Conservation (phyloP, 306 rosid species). For the Castanea sativa region DNA sequence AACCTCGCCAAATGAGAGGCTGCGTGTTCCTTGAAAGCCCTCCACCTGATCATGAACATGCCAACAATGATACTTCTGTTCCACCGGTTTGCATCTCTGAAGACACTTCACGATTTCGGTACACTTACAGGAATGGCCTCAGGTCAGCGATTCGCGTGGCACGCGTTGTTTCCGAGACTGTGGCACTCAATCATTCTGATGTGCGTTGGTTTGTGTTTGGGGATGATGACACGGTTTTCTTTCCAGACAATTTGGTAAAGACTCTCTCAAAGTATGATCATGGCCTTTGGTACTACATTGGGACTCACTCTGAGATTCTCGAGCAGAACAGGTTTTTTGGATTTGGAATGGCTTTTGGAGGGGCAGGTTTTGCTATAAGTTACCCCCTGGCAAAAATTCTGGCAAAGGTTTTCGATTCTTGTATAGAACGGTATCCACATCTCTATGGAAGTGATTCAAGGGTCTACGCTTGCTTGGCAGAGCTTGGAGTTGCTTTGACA, state of each 20-base stretch:
- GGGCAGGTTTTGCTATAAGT: constrained; percentile 90
- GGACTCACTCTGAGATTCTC: constrained; percentile 69
- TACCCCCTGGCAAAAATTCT: constrained; percentile 56
- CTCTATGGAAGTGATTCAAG: constrained; percentile 89
- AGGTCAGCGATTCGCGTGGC: constrained; percentile 75
- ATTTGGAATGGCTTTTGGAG: constrained; percentile 85
- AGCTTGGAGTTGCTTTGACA: constrained; percentile 83
- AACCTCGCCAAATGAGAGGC: constrained; percentile 52
- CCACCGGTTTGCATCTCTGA: constrained; percentile 67
- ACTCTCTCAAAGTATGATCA: constrained; percentile 85
- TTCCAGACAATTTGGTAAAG: constrained; percentile 73
- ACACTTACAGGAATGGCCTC: constrained; percentile 48
- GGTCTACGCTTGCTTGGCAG: constrained; percentile 68
- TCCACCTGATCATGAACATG: constrained; percentile 23
- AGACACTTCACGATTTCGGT: constrained; percentile 73
- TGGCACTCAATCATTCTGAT: constrained; percentile 49
- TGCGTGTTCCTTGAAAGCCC: constrained; percentile 68
- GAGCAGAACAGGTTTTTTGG: constrained; percentile 60
- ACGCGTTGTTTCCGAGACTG: constrained; percentile 65
- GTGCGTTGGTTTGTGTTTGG: constrained; percentile 95
- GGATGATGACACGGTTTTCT: constrained; percentile 83
- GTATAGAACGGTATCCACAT: constrained; percentile 78
- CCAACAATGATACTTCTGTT: constrained; percentile 38
- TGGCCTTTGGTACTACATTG: constrained; percentile 78
- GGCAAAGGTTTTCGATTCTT: constrained; percentile 73